Percentiles rank a stretch among this genome's conserved stretches.
phyloP scores from a whole-genome alignment of 169 alveolate genomes.

The Eimeria sp. region DNA sequence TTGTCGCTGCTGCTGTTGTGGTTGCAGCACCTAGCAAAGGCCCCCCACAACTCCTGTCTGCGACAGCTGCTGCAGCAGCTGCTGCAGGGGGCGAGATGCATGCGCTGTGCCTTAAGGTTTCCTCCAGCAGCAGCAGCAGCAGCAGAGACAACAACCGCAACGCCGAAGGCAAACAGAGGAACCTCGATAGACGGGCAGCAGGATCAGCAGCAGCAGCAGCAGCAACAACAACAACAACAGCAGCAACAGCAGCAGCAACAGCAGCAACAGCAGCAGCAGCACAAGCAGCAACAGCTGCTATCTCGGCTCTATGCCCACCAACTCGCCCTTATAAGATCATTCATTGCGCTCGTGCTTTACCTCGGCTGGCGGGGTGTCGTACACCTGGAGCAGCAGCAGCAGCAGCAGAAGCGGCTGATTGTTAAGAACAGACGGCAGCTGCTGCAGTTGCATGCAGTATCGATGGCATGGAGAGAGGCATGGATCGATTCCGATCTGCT shows the following conservation, averaged over 20 bases:
- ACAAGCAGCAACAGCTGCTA: conserved; percentile 36
- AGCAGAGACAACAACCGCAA: conserved; percentile 15
- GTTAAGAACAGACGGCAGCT: not conserved
- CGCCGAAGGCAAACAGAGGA: not conserved
- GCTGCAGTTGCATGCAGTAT: conserved; percentile 28
- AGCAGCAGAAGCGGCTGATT: conserved; percentile 10
- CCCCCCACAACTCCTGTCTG: conserved; percentile 5
- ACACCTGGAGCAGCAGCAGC: conserved; percentile 37
- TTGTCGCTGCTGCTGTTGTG: not conserved
- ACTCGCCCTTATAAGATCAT: conserved; percentile 7
- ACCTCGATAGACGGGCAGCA: too few relatives aligned
- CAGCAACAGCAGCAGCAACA: too few relatives aligned
- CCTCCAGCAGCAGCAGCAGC: conserved; percentile 35
- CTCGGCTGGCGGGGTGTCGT: conserved; percentile 27
- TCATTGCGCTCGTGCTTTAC: not conserved
- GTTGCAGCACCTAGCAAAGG: conserved; percentile 15
- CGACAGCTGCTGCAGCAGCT: conserved; percentile 48
- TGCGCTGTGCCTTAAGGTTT: not conserved
- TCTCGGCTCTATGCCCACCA: not conserved
- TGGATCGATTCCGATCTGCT: not conserved
- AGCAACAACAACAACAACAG: too few relatives aligned
- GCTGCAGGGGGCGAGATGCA: conserved; percentile 40
- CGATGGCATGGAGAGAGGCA: conserved; percentile 19
- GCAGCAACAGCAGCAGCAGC: conserved; percentile 50
- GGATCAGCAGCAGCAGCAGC: conserved; percentile 44